These are phyloP conservation scores for Lasiodiplodia sp. DNA, from an alignment of 2,329 filamentous ascomycete species.

Conservation along the genomic window DNA sequence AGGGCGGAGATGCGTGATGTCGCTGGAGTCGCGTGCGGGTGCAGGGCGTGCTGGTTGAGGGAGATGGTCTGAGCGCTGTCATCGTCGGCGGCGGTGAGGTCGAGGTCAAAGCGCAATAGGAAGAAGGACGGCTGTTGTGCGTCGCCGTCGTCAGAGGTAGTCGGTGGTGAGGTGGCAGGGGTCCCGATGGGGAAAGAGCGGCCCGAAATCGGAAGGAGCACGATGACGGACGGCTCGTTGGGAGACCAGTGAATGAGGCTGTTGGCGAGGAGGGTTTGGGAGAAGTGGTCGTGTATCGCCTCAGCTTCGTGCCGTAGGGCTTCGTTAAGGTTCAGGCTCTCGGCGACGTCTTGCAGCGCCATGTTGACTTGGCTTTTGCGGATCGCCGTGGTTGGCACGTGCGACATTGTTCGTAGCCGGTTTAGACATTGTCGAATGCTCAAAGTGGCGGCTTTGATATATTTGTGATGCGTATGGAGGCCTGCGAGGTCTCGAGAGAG, in stretches of 20 bases:
- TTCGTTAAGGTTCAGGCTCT: background rate
- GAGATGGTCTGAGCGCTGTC: background rate
- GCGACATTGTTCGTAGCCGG: background rate
- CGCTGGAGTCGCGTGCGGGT: background rate
- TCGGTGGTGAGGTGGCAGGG: background rate
- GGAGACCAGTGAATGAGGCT: background rate
- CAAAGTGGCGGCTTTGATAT: background rate
- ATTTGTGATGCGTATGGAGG: background rate
- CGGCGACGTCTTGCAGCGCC: background rate
- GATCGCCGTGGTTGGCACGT: background rate
- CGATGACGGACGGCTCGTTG: background rate
- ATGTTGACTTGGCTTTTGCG: conserved; percentile 3
- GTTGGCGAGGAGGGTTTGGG: background rate
- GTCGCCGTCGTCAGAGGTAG: background rate
- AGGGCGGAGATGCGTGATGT: background rate
- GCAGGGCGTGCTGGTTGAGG: background rate
- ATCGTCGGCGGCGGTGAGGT: background rate
- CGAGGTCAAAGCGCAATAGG: background rate
- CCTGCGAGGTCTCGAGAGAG: background rate
- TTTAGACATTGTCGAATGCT: background rate
- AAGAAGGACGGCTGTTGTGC: background rate
- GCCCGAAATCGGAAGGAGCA: background rate
- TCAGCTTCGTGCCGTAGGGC: background rate
- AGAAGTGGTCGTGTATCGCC: background rate
- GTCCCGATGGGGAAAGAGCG: background rate